Evolutionary conservation across 768 basidiomycete genomes (phyloP), one percentile per base, ranked within the genome.

Genomic region (Lactifluus subvellereus): DNA sequence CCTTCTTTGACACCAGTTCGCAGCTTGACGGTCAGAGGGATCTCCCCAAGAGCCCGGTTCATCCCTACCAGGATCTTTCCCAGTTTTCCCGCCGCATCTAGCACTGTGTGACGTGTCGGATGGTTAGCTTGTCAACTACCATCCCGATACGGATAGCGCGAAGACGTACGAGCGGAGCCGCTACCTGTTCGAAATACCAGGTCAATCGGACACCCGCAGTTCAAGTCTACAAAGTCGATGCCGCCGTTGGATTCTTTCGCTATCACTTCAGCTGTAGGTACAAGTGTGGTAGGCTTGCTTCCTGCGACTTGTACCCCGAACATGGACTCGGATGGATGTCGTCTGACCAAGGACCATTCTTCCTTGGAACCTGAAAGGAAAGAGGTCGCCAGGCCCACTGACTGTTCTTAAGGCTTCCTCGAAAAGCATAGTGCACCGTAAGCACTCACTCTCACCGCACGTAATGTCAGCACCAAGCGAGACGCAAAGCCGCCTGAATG

Each of bases 131-230:
- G 7, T 63, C 37, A 58, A 33, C 18, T 14, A 4, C 30, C 37
- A n/a, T 33, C 27, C 27, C 4, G 49, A 63, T 9, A 16, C 47
- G 40, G n/a, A 10, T 11, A 22, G 4, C 11, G 49, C 49, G 35
- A 50, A 51, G 8, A 86, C 89, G 55, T 69, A 94, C 94, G 73
- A 32, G 94, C 94, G 61, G 89, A 90, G 0, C 94, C 94, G 59
- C 92, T 94, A 3, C 94, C 94, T 14, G 83, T 82, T 69, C 89
- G 89, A 76, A 95, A 97, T 1, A 99, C 91, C 48, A 98, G 77
- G 74, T 99, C 97, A 68, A 98, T 98, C 4, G 97, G 97, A 74
- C 97, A 98, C 7, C 95, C 95, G 73, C 92, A 91, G 70, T 99
- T 99, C 66, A 98, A 76, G 70, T 99, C 95, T 1, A 95, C 91